Conservation (phyloP, 2,329 filamentous ascomycete species). For the Akanthomyces uredinophilus region DNA sequence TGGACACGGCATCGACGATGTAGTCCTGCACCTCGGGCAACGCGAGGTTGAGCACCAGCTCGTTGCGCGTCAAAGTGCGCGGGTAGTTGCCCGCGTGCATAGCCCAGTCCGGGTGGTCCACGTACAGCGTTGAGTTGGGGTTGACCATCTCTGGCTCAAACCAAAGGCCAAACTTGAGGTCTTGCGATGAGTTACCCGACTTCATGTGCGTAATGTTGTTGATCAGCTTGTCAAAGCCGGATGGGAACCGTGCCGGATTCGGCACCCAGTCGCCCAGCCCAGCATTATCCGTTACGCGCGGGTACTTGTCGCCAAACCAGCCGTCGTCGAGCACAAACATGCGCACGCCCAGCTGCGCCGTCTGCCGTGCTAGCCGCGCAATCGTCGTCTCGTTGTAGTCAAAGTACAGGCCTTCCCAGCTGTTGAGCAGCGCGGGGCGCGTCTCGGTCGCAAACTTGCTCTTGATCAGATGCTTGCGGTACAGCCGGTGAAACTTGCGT, state of each 20-base stretch:
- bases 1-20: conserved; percentile 51
- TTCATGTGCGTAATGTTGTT: conserved; percentile 45
- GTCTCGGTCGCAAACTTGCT: conserved; percentile 48
- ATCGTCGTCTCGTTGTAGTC: conserved; percentile 53
- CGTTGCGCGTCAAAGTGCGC: conserved; percentile 50
- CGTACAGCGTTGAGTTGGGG: conserved; percentile 55
- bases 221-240: conserved; percentile 49
- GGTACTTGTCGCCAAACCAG: conserved; percentile 61
- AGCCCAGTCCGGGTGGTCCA: conserved; percentile 59
- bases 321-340: conserved; percentile 63
- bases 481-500: conserved; percentile 55
- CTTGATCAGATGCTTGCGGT: conserved; percentile 55
- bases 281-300: conserved; percentile 50
- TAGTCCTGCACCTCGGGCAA: conserved; percentile 58
- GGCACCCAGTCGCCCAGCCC: conserved; percentile 60
- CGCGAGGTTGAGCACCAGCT: conserved; percentile 58
- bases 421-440: conserved; percentile 56
- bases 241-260: conserved; percentile 54
- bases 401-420: conserved; percentile 60
- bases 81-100: conserved; percentile 52
- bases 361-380: conserved; percentile 48
- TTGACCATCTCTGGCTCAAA: conserved; percentile 66
- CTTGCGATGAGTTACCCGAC: conserved; percentile 39
- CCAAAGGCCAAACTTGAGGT: conserved; percentile 60
- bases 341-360: conserved; percentile 54